Evolutionary conservation across 2,329 filamentous ascomycete species (phyloP), one percentile per base, ranked within the genome.

Genomic region (Trichophyton equinum): DNA sequence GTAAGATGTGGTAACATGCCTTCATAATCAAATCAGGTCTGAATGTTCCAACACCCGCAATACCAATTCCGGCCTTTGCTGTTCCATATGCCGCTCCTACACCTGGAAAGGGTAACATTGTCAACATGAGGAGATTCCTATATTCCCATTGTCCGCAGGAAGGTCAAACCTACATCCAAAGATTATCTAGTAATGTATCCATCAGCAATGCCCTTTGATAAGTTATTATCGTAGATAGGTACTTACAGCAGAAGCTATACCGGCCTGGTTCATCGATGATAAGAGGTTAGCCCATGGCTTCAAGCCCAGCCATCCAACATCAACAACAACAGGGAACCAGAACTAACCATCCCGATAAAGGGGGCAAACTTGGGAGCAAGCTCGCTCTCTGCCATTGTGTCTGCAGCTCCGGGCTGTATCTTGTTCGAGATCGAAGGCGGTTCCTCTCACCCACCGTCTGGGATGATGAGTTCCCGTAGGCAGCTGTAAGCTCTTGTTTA

Each of bases 1-100:
- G 33, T 38, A 38, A 36, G 57, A n/a, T 13, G 59, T 40, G 22
- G 30, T 60, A 36, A 59, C 73, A 61, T 74, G 80, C 83, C 80
- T 86, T 86, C 84, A 86, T 86, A 67, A 86, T 85, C 69, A 86
- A 73, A 71, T 86, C 84, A 58, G 84, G 79, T 68, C 84, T 78
- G 73, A 84, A 86, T 58, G 82, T 84, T 64, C 84, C 84, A 51
- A 86, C 83, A 68, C 83, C 83, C 59, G 84, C 79, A 68, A 86
- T 86, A 65, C 84, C 84, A 70, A 86, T 85, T 66, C 84, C 84
- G 49, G 84, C 83, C 74, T 86, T 86, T 46, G 84, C 83, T 62
- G 84, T 86, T 68, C 84, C 84, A 74, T 85, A 86, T 71, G 84
- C 84, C 68, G 84, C 84, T 72, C 84, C 84, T 66, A 82, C 72